Evolutionary conservation across 2,329 filamentous ascomycete genomes (phyloP), one percentile per base, ranked within the genome.

Genomic region (Daldinia sp.): DNA sequence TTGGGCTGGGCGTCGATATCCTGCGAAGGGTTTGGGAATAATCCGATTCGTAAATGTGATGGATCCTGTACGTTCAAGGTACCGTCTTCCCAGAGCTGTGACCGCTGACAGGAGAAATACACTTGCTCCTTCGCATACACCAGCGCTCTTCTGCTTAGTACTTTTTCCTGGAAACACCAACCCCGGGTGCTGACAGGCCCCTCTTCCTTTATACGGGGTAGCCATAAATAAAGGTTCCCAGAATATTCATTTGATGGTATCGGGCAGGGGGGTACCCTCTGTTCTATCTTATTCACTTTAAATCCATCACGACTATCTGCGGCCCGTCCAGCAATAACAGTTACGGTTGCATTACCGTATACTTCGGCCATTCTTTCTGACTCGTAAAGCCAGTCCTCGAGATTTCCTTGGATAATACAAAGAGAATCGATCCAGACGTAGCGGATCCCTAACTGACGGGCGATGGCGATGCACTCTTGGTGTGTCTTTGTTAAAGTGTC

Each of bases 91-190:
- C 42, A 64, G 12, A 54, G 28, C 0, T 28, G 26, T 0, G 60
- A 15, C 15, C 65, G 64, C 23, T 67, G 72, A 35, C 74, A 75
- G 4, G 59, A 63, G 58, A 73, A 75, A 39, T 4, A 23, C 23
- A 75, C 4, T 39, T 65, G 67, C 39, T 72, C 65, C 4, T 13
- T 20, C 12, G 54, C 72, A 39, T 71, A 75, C 5, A 71, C n/a
- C 2, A 75, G 54, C 1, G 55, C 37, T 20, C 73, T 69, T 4
- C 60, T 46, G 12, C 70, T 72, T 6, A 74, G 55, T 12, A 72
- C 42, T 3, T 42, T 60, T 46, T 75, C 74, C 53, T 75, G 73
- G 15, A 71, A 72, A 55, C 74, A 75, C 74, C 74, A 74, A 23
- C 67, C 74, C 4, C 73, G 67, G 1, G 37, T 20, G 6, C 55